These are phyloP conservation scores for Ophiobolus disseminans DNA, from an alignment of 2,329 filamentous ascomycete genomes.

Conservation along the genomic window DNA sequence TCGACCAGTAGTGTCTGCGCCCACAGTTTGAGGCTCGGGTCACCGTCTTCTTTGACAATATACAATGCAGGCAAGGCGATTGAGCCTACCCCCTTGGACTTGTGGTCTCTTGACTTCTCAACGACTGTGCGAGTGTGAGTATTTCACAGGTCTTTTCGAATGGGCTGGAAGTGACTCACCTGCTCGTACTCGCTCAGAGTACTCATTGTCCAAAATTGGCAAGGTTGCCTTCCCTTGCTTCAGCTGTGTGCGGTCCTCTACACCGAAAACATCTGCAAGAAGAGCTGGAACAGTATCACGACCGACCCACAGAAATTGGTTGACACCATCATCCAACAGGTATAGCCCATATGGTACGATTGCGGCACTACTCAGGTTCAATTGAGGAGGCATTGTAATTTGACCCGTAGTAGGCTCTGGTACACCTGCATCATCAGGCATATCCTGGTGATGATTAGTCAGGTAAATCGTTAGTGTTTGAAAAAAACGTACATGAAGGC, in stretches of 20 bases:
- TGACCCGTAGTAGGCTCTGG: conserved; percentile 86
- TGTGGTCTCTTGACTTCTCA: conserved; percentile 89
- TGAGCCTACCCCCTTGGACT: conserved; percentile 85
- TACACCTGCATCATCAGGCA: conserved; percentile 91
- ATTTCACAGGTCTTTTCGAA: neutral
- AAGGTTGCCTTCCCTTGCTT: conserved; percentile 90
- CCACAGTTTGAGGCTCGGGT: conserved; percentile 94
- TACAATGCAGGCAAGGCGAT: conserved; percentile 94
- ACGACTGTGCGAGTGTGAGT: conserved; percentile 66
- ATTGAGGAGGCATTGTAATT: conserved; percentile 81
- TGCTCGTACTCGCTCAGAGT: conserved; percentile 86
- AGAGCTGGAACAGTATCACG: conserved; percentile 91
- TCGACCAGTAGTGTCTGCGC: conserved; percentile 95
- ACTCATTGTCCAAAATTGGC: conserved; percentile 90
- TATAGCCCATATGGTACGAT: conserved; percentile 91
- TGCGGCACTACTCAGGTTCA: conserved; percentile 87
- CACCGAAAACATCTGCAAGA: conserved; percentile 86
- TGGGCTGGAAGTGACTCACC: conserved; percentile 11
- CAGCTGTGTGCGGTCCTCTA: conserved; percentile 80
- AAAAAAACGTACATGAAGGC: conserved; percentile 33
- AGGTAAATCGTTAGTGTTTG: neutral
- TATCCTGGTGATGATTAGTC: conserved; percentile 81
- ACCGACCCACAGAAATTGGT: conserved; percentile 96
- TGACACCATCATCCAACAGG: conserved; percentile 95
- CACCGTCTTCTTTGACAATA: conserved; percentile 91